Evolutionary conservation across 306 rosid species (phyloP), one percentile per base, ranked within the genome.

Genomic region (Trifolium subterraneum): DNA sequence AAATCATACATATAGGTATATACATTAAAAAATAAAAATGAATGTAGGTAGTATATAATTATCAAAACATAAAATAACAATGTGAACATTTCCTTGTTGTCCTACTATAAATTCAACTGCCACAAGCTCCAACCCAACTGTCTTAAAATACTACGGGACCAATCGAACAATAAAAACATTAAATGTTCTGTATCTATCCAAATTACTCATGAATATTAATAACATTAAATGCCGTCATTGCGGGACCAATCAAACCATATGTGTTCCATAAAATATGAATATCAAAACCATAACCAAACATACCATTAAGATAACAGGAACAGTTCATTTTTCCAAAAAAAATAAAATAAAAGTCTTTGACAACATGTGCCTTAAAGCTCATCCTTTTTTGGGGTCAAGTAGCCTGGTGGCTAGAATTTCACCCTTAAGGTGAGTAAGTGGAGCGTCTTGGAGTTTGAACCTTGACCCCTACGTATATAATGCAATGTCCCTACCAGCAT

Each of bases 21-120:
- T 7, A 35, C 9, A 35, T 35, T 35, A 35, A 35, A 35, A 35
- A 29, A 29, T 2, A 29, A 35, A 35, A 35, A 6, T 35, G 36
- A 35, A 35, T 1, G 9, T 6, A 36, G 39, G 39, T 36, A 7
- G 7, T 7, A 5, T 33, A 33, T 1, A 36, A 36, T 7, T 48
- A 8, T n/a, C 20, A n/a, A 15, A 48, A 22, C 20, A 48, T n/a
- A 48, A 48, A 48, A 7, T 52, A 10, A 23, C 15, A 52, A 52
- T 8, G 51, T 23, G 4, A 71, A 47, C 66, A 48, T 71, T 65
- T 79, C 81, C 36, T 18, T 12, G 70, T 23, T 9, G 48, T 59
- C 31, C 69, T 70, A 41, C 16, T 35, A 70, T 42, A 70, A 70
- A 65, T 73, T 66, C 79, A 72, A 66, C 55, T 10, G 14, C 73